Evolutionary conservation across 768 basidiomycete species (phyloP).

Genomic region (Tulasnella calospora): DNA sequence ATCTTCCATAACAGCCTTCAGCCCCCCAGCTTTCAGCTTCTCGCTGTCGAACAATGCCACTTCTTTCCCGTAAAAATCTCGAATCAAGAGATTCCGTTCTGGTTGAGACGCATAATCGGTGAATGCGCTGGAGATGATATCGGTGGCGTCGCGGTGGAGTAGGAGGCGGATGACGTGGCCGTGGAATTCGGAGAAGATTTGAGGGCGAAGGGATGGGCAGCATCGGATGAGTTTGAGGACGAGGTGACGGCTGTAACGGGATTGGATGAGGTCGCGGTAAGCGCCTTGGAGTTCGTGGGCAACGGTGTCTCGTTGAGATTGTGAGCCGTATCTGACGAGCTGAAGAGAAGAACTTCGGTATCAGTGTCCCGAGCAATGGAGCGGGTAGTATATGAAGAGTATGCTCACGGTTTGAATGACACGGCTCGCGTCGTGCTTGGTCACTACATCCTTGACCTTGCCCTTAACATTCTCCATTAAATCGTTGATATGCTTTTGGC

Average conservation of each 20-base stretch:
- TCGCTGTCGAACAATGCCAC: conserved; percentile 58
- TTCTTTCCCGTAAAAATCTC: conserved; percentile 90
- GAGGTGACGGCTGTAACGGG: conserved; percentile 90
- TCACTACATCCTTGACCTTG: conserved; percentile 75
- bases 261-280: conserved; percentile 72
- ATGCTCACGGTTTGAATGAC: conserved; percentile 58
- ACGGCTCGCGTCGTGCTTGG: conserved; percentile 88
- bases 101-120: conserved; percentile 85
- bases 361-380: background rate
- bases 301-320: conserved; percentile 68
- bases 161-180: conserved; percentile 69
- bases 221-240: conserved; percentile 70
- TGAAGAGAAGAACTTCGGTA: conserved; percentile 25
- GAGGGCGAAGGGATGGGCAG: conserved; percentile 62
- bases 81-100: conserved; percentile 71
- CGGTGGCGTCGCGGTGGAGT: conserved; percentile 78
- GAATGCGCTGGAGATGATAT: conserved; percentile 80
- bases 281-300: conserved; percentile 77
- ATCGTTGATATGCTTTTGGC: too few relatives aligned
- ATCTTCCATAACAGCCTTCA: conserved; percentile 32
- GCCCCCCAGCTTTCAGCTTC: conserved; percentile 48
- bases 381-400: background rate
- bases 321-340: conserved; percentile 75
- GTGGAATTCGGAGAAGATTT: conserved; percentile 76
- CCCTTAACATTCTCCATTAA: conserved; percentile 76